A percentile compares a stretch with the other conserved stretches of the same genome.
phyloP scores from a whole-genome alignment of 345 rosid genomes.

The Cardiospermum halicacabum region DNA sequence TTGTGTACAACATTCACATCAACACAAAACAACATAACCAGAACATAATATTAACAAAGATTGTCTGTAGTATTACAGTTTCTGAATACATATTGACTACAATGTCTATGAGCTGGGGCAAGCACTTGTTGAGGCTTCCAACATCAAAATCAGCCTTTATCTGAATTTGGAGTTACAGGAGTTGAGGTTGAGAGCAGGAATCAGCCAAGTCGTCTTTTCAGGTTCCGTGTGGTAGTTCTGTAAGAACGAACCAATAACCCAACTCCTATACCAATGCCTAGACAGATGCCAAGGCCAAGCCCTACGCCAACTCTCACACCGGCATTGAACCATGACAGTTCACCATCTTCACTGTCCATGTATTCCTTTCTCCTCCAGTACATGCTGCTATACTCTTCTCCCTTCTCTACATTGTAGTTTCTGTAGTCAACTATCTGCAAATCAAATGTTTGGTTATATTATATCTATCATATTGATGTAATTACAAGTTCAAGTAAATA shows the following conservation, averaged over 20 bases:
- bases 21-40: constrained; percentile 2
- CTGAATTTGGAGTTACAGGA: constrained; percentile 23
- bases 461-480: background rate
- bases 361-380: constrained; percentile 64
- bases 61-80: constrained; percentile 8
- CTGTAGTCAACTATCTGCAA: constrained; percentile 52
- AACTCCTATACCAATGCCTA: constrained; percentile 86
- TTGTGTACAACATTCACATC: constrained; percentile 15
- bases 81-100: constrained; percentile 1
- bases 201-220: constrained; percentile 60
- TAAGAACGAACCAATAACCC: constrained; percentile 83
- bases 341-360: constrained; percentile 75
- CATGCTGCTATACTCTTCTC: constrained; percentile 59
- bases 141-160: constrained; percentile 43
- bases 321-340: constrained; percentile 92
- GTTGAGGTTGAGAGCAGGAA: background rate
- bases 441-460: background rate
- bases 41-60: constrained; percentile 4
- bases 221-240: constrained; percentile 70
- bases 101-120: background rate
- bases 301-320: constrained; percentile 98
- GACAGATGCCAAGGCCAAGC: constrained; percentile 88
- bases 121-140: constrained; percentile 12
- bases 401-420: constrained; percentile 44
- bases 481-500: background rate